Percentiles rank a stretch among this genome's conserved stretches.
phyloP scores from a whole-genome alignment of 176 grass and related monocot genomes.

The Otatea glauca region DNA sequence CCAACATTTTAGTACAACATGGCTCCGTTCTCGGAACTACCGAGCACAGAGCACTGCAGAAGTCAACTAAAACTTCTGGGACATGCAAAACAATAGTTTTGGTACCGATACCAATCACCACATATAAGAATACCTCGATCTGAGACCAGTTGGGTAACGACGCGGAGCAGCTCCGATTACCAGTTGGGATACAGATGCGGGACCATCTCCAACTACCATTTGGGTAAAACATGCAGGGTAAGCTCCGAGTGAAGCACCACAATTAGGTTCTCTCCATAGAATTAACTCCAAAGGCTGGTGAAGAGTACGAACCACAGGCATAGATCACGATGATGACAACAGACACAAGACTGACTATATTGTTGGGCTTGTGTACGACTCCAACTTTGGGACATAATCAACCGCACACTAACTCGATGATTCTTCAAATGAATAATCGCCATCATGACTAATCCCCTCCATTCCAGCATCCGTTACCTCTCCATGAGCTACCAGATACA shows the following conservation, averaged over 20 bases:
- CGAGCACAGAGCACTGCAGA: neutral
- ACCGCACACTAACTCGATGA: neutral
- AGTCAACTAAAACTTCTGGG: neutral
- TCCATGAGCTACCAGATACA: slow-evolving; percentile 48
- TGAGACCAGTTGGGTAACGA: neutral
- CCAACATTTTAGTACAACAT: neutral
- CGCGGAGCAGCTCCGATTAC: neutral
- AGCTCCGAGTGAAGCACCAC: neutral
- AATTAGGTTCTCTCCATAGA: neutral
- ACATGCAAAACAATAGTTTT: neutral
- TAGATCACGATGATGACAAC: slow-evolving; percentile 16
- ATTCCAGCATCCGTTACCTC: slow-evolving; percentile 51
- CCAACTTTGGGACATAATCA: neutral
- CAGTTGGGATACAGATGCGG: neutral
- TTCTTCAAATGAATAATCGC: slow-evolving; percentile 35
- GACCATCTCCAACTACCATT: neutral
- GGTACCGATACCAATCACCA: neutral
- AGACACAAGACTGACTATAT: neutral
- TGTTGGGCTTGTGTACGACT: neutral
- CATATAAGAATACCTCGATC: neutral
- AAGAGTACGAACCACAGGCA: slow-evolving; percentile 2
- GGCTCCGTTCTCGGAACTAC: neutral
- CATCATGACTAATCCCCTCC: slow-evolving; percentile 47
- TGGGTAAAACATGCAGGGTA: slow-evolving; percentile 21
- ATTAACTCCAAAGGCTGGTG: neutral